Conservation (phyloP, 441 rosid genomes). For the Brassica balearica region DNA sequence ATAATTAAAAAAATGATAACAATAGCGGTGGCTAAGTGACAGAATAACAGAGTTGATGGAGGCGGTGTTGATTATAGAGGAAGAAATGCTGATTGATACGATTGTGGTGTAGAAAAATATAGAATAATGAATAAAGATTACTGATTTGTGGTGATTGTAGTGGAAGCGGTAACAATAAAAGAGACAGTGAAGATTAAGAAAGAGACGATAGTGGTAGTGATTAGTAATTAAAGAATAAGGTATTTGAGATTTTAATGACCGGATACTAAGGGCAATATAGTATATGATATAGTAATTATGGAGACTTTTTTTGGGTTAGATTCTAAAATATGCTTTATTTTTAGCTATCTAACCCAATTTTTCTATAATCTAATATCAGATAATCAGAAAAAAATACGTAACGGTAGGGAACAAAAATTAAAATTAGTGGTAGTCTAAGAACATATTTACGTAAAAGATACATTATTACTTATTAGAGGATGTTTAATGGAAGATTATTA, state of each 20-base stretch:
- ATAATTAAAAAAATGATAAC: not conserved
- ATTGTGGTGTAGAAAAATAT: too few relatives aligned
- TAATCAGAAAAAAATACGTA: too few relatives aligned
- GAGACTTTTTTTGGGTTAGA: not conserved
- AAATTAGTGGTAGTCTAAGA: constrained; percentile 36
- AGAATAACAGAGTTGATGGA: too few relatives aligned
- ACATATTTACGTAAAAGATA: not conserved
- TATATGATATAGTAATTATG: not conserved
- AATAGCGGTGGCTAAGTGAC: not conserved
- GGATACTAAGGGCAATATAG: not conserved
- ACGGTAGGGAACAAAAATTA: not conserved
- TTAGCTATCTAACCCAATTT: too few relatives aligned
- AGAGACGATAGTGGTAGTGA: not conserved
- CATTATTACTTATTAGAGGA: constrained; percentile 24
- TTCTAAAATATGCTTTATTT: too few relatives aligned
- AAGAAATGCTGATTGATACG: too few relatives aligned
- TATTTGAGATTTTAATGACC: not conserved
- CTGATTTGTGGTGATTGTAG: not conserved
- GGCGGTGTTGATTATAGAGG: too few relatives aligned
- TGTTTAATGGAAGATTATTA: too few relatives aligned
- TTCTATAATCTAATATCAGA: too few relatives aligned
- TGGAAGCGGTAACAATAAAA: not conserved
- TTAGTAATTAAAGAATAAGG: not conserved
- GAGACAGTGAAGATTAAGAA: not conserved
- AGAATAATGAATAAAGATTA: too few relatives aligned